Evolutionary conservation across 768 basidiomycete species (phyloP).

Genomic region (Mycena indigotica): DNA sequence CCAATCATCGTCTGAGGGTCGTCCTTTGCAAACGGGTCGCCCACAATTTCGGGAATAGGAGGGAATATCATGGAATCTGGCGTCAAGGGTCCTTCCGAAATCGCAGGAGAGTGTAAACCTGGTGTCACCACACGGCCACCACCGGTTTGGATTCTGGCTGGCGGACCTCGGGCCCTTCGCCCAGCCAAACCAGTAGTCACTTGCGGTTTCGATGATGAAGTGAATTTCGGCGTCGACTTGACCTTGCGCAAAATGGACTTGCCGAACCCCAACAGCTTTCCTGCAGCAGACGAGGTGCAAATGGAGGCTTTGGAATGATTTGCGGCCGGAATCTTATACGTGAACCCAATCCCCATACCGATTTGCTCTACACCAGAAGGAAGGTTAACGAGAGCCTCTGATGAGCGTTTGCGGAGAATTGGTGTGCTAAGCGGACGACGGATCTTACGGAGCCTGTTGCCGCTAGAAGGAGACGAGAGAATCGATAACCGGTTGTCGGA

Average conservation of each 20-base stretch:
- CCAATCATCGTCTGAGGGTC: slow-evolving; percentile 2
- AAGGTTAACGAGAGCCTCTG: slow-evolving; percentile 36
- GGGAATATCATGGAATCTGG: slow-evolving; percentile 25
- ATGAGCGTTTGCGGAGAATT: slow-evolving; percentile 23
- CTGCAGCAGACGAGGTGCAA: slow-evolving; percentile 29
- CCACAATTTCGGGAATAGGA: slow-evolving; percentile 19
- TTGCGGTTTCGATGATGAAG: not conserved
- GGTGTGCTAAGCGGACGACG: slow-evolving; percentile 38
- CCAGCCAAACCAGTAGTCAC: not conserved
- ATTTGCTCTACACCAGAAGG: slow-evolving; percentile 50
- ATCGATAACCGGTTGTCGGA: slow-evolving; percentile 40
- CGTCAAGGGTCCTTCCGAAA: slow-evolving; percentile 27
- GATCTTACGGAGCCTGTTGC: slow-evolving; percentile 46
- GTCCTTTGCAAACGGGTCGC: slow-evolving; percentile 22
- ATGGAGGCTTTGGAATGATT: slow-evolving; percentile 34
- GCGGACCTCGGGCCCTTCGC: slow-evolving; percentile 10
- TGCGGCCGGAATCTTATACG: slow-evolving; percentile 37
- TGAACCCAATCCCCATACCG: slow-evolving; percentile 57
- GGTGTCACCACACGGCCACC: slow-evolving; percentile 1
- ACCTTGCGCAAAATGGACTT: slow-evolving; percentile 11
- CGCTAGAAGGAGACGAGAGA: slow-evolving; percentile 34
- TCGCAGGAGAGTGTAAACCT: slow-evolving; percentile 14
- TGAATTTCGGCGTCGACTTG: slow-evolving; percentile 9
- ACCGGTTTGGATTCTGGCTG: slow-evolving; percentile 10
- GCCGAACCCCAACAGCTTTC: slow-evolving; percentile 25